Percentiles rank a stretch among this genome's conserved stretches.
phyloP scores from a whole-genome alignment of 129 eudicot species.

The Heracleum sosnowskyi region DNA sequence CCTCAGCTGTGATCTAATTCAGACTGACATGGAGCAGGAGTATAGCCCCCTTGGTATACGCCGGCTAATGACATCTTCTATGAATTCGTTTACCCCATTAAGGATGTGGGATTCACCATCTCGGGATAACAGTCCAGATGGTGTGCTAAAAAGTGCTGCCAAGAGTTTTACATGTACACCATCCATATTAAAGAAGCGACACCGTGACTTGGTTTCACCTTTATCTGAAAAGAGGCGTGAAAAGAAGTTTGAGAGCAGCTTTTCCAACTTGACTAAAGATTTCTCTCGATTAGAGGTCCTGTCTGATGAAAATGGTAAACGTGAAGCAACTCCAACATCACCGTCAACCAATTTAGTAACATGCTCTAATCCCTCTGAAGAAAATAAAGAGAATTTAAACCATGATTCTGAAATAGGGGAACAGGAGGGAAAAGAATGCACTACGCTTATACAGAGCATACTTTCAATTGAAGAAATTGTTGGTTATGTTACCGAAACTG shows the following conservation, averaged over 20 bases:
- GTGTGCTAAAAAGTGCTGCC: constrained; percentile 77
- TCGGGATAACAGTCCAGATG: constrained; percentile 67
- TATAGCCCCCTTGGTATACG: constrained; percentile 89
- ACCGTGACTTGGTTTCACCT: constrained; percentile 60
- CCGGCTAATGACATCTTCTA: constrained; percentile 60
- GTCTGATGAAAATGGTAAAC: constrained; percentile 36
- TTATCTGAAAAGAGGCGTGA: constrained; percentile 64
- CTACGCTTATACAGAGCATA: constrained; percentile 13
- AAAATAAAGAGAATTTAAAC: constrained; percentile 50
- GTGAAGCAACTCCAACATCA: constrained; percentile 15
- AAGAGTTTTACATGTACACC: constrained; percentile 66
- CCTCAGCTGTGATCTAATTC: constrained; percentile 77
- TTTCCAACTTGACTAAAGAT: constrained; percentile 40
- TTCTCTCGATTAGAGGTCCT: constrained; percentile 65
- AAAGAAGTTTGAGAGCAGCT: constrained; percentile 52
- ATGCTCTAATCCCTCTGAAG: constrained; percentile 20
- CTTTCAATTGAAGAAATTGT: constrained; percentile 5
- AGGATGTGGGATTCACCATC: constrained; percentile 83
- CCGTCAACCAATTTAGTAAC: constrained; percentile 25
- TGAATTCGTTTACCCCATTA: constrained; percentile 46
- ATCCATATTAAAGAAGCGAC: constrained; percentile 67
- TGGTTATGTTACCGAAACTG: constrained; percentile 9
- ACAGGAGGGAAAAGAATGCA: constrained; percentile 22
- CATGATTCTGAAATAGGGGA: constrained; percentile 18
- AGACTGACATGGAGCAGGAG: constrained; percentile 59